Evolutionary conservation across 257 asterid species (phyloP).

Genomic region (Primulina tabacum): DNA sequence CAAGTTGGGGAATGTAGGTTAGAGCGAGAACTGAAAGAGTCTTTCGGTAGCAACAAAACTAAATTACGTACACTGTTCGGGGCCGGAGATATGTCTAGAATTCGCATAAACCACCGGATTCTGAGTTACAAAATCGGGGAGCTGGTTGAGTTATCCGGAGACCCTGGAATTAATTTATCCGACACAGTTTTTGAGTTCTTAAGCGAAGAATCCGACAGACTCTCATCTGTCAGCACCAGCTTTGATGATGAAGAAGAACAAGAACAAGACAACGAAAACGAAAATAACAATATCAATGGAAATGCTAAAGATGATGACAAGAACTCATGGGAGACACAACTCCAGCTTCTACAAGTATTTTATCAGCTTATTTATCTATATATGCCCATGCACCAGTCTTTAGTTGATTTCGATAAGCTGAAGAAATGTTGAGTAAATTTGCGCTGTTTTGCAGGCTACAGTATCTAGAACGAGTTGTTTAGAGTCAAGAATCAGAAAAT

Average conservation of each 20-base stretch:
- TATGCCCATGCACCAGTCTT: background rate
- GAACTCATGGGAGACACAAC: background rate
- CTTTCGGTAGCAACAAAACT: background rate
- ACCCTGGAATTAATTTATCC: background rate
- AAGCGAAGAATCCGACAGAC: background rate
- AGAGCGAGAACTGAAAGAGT: background rate
- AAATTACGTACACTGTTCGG: too few relatives aligned
- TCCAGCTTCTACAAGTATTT: background rate
- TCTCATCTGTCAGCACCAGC: background rate
- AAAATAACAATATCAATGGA: too few relatives aligned
- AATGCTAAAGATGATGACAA: background rate
- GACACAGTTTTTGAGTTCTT: background rate
- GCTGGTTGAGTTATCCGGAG: background rate
- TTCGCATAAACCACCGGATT: background rate
- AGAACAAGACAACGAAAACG: background rate
- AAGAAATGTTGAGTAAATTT: too few relatives aligned
- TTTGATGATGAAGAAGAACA: background rate
- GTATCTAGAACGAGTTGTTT: conserved; percentile 66
- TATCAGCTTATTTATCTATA: too few relatives aligned
- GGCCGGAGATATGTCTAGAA: background rate
- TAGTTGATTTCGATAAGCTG: background rate
- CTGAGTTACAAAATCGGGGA: background rate
- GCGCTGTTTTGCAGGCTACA: conserved; percentile 41
- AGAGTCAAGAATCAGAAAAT: conserved; percentile 60
- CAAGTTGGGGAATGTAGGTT: background rate